A percentile compares a stretch with the other conserved stretches of the same genome.
phyloP scores from a whole-genome alignment of 306 rosid species.

The Acacia melanoxylon region DNA sequence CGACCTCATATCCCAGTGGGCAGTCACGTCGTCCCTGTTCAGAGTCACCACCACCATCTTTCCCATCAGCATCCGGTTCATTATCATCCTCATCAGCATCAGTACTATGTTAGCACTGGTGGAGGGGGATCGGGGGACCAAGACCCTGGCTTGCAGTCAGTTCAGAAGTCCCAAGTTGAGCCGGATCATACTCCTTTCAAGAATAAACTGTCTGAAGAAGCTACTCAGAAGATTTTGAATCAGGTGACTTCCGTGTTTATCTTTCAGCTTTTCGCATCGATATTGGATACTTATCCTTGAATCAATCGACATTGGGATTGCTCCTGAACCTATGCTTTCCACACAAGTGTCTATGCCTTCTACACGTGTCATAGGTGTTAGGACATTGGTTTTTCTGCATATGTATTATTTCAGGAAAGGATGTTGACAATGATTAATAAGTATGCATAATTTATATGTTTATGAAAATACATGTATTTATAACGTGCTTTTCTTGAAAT shows the following conservation, averaged over 20 bases:
- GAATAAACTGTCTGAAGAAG: slow-evolving; percentile 68
- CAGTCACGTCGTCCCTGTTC: slow-evolving; percentile 45
- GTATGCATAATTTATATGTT: background rate
- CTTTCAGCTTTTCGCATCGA: background rate
- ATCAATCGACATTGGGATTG: background rate
- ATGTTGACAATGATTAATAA: slow-evolving; percentile 13
- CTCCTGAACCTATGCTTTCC: background rate
- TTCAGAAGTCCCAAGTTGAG: slow-evolving; percentile 44
- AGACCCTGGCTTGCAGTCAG: slow-evolving; percentile 43
- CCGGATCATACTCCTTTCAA: slow-evolving; percentile 54
- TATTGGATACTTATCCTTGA: background rate
- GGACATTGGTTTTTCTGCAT: background rate
- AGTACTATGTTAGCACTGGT: slow-evolving; percentile 36
- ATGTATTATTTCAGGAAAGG: slow-evolving; percentile 1
- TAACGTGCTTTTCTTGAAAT: background rate
- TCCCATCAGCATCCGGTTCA: slow-evolving; percentile 52
- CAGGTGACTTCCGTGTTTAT: slow-evolving; percentile 52
- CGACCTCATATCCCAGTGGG: slow-evolving; percentile 52
- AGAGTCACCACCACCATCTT: slow-evolving; percentile 52
- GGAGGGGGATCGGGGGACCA: slow-evolving; percentile 41
- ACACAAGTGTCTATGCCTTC: background rate
- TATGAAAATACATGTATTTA: slow-evolving; percentile 12
- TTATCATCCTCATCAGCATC: slow-evolving; percentile 59
- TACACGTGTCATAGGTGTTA: background rate
- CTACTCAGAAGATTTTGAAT: slow-evolving; percentile 71